Base-by-base conservation (phyloP, 805 yeast genomes). In the Jamesozyma jinghongensis region DNA sequence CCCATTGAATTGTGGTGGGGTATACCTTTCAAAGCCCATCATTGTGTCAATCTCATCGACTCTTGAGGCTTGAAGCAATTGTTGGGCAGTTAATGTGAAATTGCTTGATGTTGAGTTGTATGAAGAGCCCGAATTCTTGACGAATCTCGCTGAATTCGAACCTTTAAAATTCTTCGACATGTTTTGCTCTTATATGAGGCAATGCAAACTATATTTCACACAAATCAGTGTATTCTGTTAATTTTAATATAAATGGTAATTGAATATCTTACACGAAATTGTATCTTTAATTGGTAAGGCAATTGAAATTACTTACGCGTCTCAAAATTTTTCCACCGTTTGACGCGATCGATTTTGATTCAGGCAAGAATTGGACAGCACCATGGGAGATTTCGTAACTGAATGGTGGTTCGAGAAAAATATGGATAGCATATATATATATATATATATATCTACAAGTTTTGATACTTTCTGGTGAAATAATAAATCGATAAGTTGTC, bases 1-100 rank as follows among this genome's bases (percentile, higher is more conserved):
- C 1, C 54, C 61, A 34, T 47, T 51, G 32, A 44, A 70, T 59
- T 28, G 94, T 75, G 25, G 95, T 85, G 46, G 79, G 63, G 38
- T 81, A 85, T 70, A 78, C 38, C 92, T 69, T 34, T 81, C 85
- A 57, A 92, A 92, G 11, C 97, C 98, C 92, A 94, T 86, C 42
- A 74, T 62, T 1, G 79, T 59, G 54, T 90, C 98, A 8, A 88
- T 66, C 22, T 71, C 69, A 53, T 87, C 94, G 7, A 76, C 68
- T 45, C 74, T 70, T 10, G 74, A 77, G 20, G 79, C 69, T 19
- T 78, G 81, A 40, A 71, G 57, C 43, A 61, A 37, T 66, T 75
- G 52, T 63, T 65, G 58, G 17, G 66, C 56, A 22, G 58, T 46
- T 11, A 54, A 40, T 13, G 59, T 61, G 47, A 50, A 54, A 32